phyloP scores from a whole-genome alignment of 2,329 filamentous ascomycete genomes.

The Exophiala alcalophila region DNA sequence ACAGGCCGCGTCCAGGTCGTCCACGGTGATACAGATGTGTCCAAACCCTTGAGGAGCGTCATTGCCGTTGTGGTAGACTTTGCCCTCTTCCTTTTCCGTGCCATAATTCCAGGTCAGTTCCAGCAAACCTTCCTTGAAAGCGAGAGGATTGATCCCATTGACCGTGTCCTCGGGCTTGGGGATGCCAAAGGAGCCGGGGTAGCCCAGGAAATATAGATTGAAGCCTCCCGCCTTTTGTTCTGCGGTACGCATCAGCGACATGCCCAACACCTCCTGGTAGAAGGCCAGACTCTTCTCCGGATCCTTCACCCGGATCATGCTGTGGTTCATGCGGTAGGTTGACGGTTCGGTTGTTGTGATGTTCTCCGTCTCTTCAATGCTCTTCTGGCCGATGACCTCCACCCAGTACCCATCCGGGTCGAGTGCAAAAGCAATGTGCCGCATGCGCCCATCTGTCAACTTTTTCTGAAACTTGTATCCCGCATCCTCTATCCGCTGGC shows the following conservation, averaged over 20 bases:
- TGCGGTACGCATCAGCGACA: constrained; percentile 71
- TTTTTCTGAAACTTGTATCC: constrained; percentile 96
- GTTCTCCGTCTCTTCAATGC: constrained; percentile 67
- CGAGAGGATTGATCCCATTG: constrained; percentile 57
- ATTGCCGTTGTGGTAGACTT: constrained; percentile 93
- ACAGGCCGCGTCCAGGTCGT: constrained; percentile 85
- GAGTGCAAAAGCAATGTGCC: constrained; percentile 81
- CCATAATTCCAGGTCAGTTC: constrained; percentile 84
- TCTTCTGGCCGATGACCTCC: constrained; percentile 60
- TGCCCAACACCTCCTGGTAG: constrained; percentile 84
- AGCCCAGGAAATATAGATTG: constrained; percentile 91
- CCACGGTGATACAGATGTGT: constrained; percentile 84
- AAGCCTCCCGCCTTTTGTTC: constrained; percentile 72
- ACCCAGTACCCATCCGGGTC: constrained; percentile 82
- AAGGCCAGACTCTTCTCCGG: constrained; percentile 70
- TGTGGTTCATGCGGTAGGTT: constrained; percentile 67
- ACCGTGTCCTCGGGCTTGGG: constrained; percentile 50
- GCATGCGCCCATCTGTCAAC: constrained; percentile 82
- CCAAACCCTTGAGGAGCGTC: constrained; percentile 88
- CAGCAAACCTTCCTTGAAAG: constrained; percentile 75
- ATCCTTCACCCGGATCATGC: constrained; percentile 90
- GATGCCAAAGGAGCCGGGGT: constrained; percentile 58
- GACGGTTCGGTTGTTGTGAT: constrained; percentile 68
- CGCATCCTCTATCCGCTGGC: constrained; percentile 81
- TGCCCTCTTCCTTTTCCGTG: constrained; percentile 71